Percentiles rank a stretch among this genome's conserved stretches.
Conservation (phyloP, 2,329 filamentous ascomycete species). For the Penicillium sp. region DNA sequence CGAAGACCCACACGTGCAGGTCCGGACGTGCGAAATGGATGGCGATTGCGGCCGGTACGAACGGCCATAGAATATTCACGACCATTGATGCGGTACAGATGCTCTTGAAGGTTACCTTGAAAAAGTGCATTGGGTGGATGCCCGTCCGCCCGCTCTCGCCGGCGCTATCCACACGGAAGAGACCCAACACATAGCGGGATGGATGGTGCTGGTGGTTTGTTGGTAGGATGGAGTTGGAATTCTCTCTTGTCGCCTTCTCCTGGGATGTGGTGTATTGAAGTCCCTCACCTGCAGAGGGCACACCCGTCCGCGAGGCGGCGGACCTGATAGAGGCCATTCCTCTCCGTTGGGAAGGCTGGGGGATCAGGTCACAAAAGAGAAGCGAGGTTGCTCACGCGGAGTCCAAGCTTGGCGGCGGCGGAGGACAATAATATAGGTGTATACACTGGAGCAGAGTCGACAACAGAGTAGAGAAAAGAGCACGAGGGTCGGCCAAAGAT, state of each 20-base stretch:
- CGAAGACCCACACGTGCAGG: conserved; percentile 67
- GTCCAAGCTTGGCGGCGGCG: neutral
- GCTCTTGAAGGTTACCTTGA: conserved; percentile 66
- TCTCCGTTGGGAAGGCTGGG: neutral
- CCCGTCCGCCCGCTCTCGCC: conserved; percentile 72
- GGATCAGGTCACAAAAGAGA: neutral
- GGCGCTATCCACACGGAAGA: conserved; percentile 43
- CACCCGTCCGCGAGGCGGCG: conserved; percentile 16
- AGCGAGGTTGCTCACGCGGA: neutral
- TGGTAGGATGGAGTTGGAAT: conserved; percentile 30
- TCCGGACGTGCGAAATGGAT: conserved; percentile 61
- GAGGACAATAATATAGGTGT: neutral
- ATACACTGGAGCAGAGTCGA: neutral
- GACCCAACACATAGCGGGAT: conserved; percentile 19
- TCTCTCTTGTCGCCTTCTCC: conserved; percentile 20
- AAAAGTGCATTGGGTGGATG: conserved; percentile 65
- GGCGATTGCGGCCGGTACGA: conserved; percentile 73
- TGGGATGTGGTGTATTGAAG: conserved; percentile 17
- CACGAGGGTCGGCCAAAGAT: neutral
- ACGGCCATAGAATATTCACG: conserved; percentile 74
- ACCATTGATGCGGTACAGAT: conserved; percentile 65
- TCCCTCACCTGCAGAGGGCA: conserved; percentile 4
- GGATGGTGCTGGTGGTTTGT: conserved; percentile 29
- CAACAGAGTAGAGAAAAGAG: neutral
- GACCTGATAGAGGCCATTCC: conserved; percentile 25